These are phyloP conservation scores for Porphyrellus sp. DNA, from an alignment of 1,284 basidiomycete genomes.

Conservation along the genomic window DNA sequence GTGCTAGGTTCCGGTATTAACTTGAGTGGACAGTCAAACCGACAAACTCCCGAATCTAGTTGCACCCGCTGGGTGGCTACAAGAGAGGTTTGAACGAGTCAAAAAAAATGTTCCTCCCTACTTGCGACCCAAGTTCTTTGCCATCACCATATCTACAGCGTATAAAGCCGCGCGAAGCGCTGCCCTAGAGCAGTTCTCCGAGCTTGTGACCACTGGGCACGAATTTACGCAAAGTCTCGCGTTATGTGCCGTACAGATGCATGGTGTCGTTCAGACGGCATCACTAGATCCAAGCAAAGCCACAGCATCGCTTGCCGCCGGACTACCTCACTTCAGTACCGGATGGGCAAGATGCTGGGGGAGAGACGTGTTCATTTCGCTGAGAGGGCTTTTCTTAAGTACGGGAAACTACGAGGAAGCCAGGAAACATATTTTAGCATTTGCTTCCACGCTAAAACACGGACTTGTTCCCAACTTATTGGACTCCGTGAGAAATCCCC, in stretches of 20 bases:
- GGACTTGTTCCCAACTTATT: slow-evolving; percentile 92
- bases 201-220: slow-evolving; percentile 80
- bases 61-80: slow-evolving; percentile 77
- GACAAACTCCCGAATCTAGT: slow-evolving; percentile 64
- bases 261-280: slow-evolving; percentile 84
- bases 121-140: slow-evolving; percentile 92
- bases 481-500: slow-evolving; percentile 80
- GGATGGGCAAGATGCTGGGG: slow-evolving; percentile 97
- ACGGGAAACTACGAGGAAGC: slow-evolving; percentile 88
- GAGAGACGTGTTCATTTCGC: slow-evolving; percentile 93
- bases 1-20: background rate
- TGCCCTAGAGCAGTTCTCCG: slow-evolving; percentile 82
- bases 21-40: slow-evolving; percentile 53
- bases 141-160: slow-evolving; percentile 82
- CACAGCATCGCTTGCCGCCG: slow-evolving; percentile 87
- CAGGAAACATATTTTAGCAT: slow-evolving; percentile 84
- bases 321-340: slow-evolving; percentile 86
- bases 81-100: slow-evolving; percentile 78
- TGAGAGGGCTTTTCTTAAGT: slow-evolving; percentile 87
- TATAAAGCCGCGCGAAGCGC: slow-evolving; percentile 84
- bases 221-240: slow-evolving; percentile 89
- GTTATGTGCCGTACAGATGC: slow-evolving; percentile 86
- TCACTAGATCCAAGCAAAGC: slow-evolving; percentile 71
- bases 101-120: slow-evolving; percentile 74
- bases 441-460: slow-evolving; percentile 83